Evolutionary conservation across 805 yeast genomes (phyloP).

Genomic region (Sungouiella thailandica): DNA sequence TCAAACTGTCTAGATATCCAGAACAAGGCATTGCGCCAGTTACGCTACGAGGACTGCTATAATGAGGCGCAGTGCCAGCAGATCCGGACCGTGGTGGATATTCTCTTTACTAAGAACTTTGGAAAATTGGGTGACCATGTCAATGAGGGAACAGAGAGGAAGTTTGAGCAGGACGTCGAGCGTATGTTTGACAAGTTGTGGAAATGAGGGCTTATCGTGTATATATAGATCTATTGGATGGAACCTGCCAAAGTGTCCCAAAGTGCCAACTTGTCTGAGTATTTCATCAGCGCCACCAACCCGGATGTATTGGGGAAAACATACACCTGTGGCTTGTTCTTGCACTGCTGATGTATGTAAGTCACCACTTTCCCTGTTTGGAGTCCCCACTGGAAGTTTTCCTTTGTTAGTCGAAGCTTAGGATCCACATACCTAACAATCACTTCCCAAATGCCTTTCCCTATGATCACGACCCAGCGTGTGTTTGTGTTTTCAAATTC

Average conservation of each 20-base stretch:
- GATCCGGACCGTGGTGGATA: slow-evolving; percentile 33
- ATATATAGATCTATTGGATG: slow-evolving; percentile 2
- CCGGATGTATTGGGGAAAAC: slow-evolving; percentile 77
- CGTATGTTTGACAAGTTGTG: slow-evolving; percentile 27
- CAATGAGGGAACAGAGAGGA: slow-evolving; percentile 20
- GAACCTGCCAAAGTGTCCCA: slow-evolving; percentile 43
- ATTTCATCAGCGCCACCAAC: slow-evolving; percentile 48
- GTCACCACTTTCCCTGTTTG: slow-evolving; percentile 13
- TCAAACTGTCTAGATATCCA: slow-evolving; percentile 32
- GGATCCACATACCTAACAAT: slow-evolving; percentile 35
- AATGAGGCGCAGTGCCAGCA: slow-evolving; percentile 30
- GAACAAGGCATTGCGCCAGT: slow-evolving; percentile 25
- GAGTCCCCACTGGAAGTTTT: slow-evolving; percentile 51
- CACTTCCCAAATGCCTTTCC: slow-evolving; percentile 72
- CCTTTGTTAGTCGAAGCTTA: slow-evolving; percentile 19
- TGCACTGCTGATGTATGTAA: slow-evolving; percentile 11
- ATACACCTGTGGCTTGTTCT: slow-evolving; percentile 29
- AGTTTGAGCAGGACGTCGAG: slow-evolving; percentile 28
- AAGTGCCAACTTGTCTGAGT: slow-evolving; percentile 38
- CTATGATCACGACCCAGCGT: slow-evolving; percentile 51
- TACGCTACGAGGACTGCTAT: slow-evolving; percentile 35
- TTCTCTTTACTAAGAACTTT: slow-evolving; percentile 29
- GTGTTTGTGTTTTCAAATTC: slow-evolving; percentile 41
- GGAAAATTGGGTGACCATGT: slow-evolving; percentile 33
- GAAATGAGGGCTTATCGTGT: slow-evolving; percentile 15